phyloP scores from a whole-genome alignment of 2,329 filamentous ascomycete species.

The Cordyceps cicadae region DNA sequence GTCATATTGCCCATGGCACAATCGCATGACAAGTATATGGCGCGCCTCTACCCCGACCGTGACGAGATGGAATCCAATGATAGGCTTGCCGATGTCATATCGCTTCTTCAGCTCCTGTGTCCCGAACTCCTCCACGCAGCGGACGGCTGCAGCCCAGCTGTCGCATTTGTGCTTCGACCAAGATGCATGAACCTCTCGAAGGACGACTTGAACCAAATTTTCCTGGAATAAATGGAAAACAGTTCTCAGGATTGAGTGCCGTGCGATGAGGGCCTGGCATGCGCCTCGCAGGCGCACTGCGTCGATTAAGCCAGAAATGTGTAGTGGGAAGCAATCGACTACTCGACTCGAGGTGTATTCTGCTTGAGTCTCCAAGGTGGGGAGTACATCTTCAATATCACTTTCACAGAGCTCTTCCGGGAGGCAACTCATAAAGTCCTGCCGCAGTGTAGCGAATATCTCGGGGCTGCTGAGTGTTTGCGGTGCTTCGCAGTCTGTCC shows the following conservation, averaged over 20 bases:
- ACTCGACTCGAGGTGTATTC: background rate
- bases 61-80: background rate
- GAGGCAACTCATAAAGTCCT: background rate
- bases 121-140: background rate
- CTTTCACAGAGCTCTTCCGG: background rate
- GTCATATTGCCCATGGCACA: slow-evolving; percentile 2
- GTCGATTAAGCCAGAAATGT: background rate
- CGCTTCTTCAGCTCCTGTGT: background rate
- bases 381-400: background rate
- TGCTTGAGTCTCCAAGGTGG: background rate
- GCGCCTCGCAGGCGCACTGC: background rate
- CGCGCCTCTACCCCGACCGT: background rate
- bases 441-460: background rate
- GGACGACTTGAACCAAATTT: background rate
- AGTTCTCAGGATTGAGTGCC: background rate
- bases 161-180: background rate
- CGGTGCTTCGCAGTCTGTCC: background rate
- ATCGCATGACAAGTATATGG: background rate
- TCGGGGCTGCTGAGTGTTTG: background rate
- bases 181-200: background rate
- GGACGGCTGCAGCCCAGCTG: background rate
- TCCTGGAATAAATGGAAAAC: background rate
- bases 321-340: slow-evolving; percentile 3
- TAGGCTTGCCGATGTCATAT: background rate
- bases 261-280: background rate